Conservation (phyloP, 257 asterid species). For the Fraxinus cuspidata region DNA sequence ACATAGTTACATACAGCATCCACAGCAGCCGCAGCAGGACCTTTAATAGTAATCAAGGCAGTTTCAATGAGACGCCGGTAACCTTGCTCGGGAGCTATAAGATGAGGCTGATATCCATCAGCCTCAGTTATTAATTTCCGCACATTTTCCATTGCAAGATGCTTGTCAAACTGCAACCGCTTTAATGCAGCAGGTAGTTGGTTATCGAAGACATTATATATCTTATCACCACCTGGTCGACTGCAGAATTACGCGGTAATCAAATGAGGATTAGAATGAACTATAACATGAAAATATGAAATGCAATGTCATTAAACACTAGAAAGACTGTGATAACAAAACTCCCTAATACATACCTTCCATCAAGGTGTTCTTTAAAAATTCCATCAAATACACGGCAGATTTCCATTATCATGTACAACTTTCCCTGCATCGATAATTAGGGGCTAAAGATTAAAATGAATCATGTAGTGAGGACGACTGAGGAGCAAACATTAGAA, state of each 20-base stretch:
- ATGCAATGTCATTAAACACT: background rate
- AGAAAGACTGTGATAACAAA: background rate
- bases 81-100: slow-evolving; percentile 84
- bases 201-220: slow-evolving; percentile 66
- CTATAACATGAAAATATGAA: background rate
- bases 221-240: slow-evolving; percentile 84
- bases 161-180: slow-evolving; percentile 79
- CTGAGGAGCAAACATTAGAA: slow-evolving; percentile 2
- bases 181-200: slow-evolving; percentile 75
- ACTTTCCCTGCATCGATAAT: slow-evolving; percentile 53
- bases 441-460: slow-evolving; percentile 3
- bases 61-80: slow-evolving; percentile 78
- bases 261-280: slow-evolving; percentile 13
- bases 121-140: slow-evolving; percentile 70
- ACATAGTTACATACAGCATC: slow-evolving; percentile 52
- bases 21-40: slow-evolving; percentile 80
- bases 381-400: slow-evolving; percentile 73
- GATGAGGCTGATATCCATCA: slow-evolving; percentile 84
- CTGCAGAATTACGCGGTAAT: slow-evolving; percentile 37
- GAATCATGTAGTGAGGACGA: slow-evolving; percentile 16
- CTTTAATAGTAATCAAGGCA: slow-evolving; percentile 61
- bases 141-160: slow-evolving; percentile 74
- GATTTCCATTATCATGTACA: slow-evolving; percentile 79
- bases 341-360: slow-evolving; percentile 51
- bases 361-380: slow-evolving; percentile 83